phyloP scores from a whole-genome alignment of 1,284 basidiomycete species.

The Moniliella sp. region DNA sequence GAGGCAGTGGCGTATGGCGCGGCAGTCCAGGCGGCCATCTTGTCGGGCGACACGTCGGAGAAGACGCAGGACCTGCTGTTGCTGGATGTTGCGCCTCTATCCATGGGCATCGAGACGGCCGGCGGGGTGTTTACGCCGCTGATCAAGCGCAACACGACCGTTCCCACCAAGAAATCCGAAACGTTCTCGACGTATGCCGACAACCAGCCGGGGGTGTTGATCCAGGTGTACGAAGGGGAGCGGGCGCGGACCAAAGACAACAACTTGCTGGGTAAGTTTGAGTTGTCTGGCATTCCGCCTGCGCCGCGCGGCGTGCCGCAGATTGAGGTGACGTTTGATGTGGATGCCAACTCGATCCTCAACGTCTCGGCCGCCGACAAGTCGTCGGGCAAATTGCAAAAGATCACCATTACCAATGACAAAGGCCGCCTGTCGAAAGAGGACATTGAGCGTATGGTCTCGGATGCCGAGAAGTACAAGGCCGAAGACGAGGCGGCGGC shows the following conservation, averaged over 20 bases:
- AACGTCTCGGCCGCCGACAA: slow-evolving; percentile 91
- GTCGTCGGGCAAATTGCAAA: slow-evolving; percentile 82
- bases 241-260: slow-evolving; percentile 96
- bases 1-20: slow-evolving; percentile 99
- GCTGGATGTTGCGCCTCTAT: slow-evolving; percentile 86
- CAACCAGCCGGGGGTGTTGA: slow-evolving; percentile 36
- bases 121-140: slow-evolving; percentile 96
- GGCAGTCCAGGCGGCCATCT: slow-evolving; percentile 92
- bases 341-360: slow-evolving; percentile 91
- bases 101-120: slow-evolving; percentile 86
- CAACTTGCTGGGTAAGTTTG: slow-evolving; percentile 88
- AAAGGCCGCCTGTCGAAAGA: slow-evolving; percentile 94
- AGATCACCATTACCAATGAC: slow-evolving; percentile 90
- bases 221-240: slow-evolving; percentile 82
- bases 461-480: slow-evolving; percentile 49
- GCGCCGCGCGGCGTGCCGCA: slow-evolving; percentile 89
- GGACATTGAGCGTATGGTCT: slow-evolving; percentile 92
- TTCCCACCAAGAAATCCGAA: slow-evolving; percentile 90
- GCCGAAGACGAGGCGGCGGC: slow-evolving; percentile 41
- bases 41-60: slow-evolving; percentile 90
- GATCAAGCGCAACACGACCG: slow-evolving; percentile 94
- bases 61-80: slow-evolving; percentile 90
- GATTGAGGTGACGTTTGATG: slow-evolving; percentile 93
- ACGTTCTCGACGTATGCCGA: slow-evolving; percentile 62
- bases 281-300: slow-evolving; percentile 71